Base-by-base conservation (phyloP, 129 eudicot genomes). In the Artemisia tridentata region DNA sequence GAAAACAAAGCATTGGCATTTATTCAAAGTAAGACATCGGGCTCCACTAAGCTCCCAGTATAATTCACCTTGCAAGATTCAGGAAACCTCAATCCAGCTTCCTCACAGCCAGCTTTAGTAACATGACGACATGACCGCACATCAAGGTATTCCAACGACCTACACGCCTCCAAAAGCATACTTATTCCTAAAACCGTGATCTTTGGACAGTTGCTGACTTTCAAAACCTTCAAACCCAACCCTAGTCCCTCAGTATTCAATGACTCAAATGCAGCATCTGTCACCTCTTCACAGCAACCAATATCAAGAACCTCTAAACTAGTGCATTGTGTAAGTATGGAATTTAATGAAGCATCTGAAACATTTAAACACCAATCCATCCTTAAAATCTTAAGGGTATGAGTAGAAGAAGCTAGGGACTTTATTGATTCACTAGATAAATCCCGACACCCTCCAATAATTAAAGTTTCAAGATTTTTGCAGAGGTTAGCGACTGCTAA, bases 351-450 rank as follows among this genome's bases (percentile, higher is more conserved):
- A 53, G 82, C 75, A 64, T 95, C 99, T 6, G 97, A 78, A 62
- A 90, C 83, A 62, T 91, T 90, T 50, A 83, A 69, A 75, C 99
- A 95, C 97, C 97, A 95, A 79, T 90, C 97, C 99, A 95, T 95
- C 25, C 87, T 80, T 23, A 95, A 80, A 47, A 77, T 79, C 81
- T 67, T 84, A 0, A 95, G 95, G 72, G 75, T 88, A 23, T 68
- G 69, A 57, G 55, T 51, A 66, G 79, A 79, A 29, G 83, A 81
- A 51, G 89, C 89, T 64, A 95, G 55, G 46, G 81, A 75, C 63
- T 46, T 83, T 38, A 95, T 81, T 7, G 99, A 79, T 48, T 82
- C 74, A 74, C 90, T 86, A 17, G 97, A 80, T 69, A 95, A 20
- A 27, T 84, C 75, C 67, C 99, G 81, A 69, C 97, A 90, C 15